A percentile compares a stretch with the other conserved stretches of the same genome.
Conservation (phyloP, 179 eudicot genomes). For the Sideroxylon spinosum region DNA sequence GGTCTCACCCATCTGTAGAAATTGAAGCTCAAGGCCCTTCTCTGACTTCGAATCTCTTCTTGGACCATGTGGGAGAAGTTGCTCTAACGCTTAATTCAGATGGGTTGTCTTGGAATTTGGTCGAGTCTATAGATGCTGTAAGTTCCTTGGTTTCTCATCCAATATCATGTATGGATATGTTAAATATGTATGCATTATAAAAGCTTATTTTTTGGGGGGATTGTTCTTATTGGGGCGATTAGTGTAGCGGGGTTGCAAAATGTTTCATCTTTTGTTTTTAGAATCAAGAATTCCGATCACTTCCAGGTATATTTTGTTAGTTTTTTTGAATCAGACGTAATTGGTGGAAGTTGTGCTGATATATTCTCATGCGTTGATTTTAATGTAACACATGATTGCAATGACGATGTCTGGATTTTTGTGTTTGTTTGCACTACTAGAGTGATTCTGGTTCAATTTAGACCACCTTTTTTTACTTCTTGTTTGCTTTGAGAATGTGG, state of each 20-base stretch:
- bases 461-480: neutral
- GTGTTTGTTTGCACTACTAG: neutral
- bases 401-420: neutral
- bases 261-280: neutral
- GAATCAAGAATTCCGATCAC: neutral
- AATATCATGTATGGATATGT: neutral
- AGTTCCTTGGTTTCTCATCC: conserved; percentile 19
- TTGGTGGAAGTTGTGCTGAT: neutral
- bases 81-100: conserved; percentile 51
- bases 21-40: conserved; percentile 13
- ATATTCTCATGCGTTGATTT: neutral
- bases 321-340: neutral
- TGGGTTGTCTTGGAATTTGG: conserved; percentile 70
- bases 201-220: too few relatives aligned
- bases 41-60: conserved; percentile 27
- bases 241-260: neutral
- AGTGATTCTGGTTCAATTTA: neutral
- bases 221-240: conserved; percentile 2
- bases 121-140: conserved; percentile 42
- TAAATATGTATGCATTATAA: too few relatives aligned
- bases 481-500: neutral
- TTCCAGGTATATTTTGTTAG: neutral
- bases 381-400: neutral
- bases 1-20: conserved; percentile 17
- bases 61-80: conserved; percentile 81